Evolutionary conservation across 1,139 yeast genomes (phyloP), one percentile per base, ranked within the genome.

Genomic region (Kluyveromyces sp.): DNA sequence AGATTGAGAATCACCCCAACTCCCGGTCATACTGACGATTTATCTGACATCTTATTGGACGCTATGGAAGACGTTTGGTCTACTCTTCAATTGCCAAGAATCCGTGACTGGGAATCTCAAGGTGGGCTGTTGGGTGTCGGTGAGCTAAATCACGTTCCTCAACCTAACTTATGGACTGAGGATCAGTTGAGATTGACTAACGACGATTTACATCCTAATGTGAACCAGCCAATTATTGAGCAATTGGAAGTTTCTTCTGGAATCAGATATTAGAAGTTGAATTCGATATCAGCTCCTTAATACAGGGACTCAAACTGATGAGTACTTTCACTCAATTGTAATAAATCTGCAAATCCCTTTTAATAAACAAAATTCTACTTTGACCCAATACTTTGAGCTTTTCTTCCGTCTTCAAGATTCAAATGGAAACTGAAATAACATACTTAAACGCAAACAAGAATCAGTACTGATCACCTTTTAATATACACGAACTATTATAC

Each of bases 1-100:
- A 80, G 98, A 64, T 77, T 92, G 61, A 80, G 99, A 69, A 82
- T 92, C 61, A 92, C 98, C 16, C 97, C 99, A 43, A 89, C 98
- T 35, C 99, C 99, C 34, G 97, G 96, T 45, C 99, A 92, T 66
- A 77, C 79, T 28, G 73, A 79, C 46, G 83, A 82, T 49, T 73
- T 86, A 46, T 75, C 92, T 47, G 86, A 88, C 62, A 75, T 80
- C 52, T 75, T 92, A 56, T 74, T 92, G 48, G 75, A 69, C 12
- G 89, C 96, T 4, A 71, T 94, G 42, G 95, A 87, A 56, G 75
- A 78, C 41, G 88, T 89, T 22, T 92, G 92, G 70, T 72, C 71
- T 39, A 84, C 83, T 52, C 74, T 89, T 65, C 73, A 73, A 47
- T 75, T 92, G 64, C 78, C 81, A 64, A 82, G 94, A 63, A 80